Conservation (phyloP, 1,284 basidiomycete genomes). For the Apiotrichum akiyoshidainum region DNA sequence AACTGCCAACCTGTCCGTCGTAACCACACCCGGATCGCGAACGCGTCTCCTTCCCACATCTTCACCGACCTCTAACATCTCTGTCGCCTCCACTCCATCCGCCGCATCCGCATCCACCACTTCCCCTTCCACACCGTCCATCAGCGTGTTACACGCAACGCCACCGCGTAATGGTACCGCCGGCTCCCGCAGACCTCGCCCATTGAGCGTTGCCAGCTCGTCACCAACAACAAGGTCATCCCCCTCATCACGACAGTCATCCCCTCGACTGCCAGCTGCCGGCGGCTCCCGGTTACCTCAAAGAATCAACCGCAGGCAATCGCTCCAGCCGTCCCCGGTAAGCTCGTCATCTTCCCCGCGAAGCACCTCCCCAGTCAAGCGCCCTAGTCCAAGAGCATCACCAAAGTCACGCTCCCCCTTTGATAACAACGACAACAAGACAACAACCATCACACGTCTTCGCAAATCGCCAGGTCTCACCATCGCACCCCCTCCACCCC, state of each 20-base stretch:
- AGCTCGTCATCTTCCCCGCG: background rate
- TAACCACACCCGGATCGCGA: background rate
- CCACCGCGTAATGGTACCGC: background rate
- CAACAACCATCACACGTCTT: background rate
- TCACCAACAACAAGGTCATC: background rate
- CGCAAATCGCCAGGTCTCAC: conserved; percentile 31
- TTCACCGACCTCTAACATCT: background rate
- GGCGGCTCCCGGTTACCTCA: no score
- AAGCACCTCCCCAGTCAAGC: background rate
- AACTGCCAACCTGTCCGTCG: background rate
- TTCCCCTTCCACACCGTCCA: background rate
- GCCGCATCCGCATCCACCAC: background rate
- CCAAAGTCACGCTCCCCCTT: background rate
- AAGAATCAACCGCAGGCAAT: background rate
- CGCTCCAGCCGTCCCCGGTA: background rate
- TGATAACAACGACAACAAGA: background rate
- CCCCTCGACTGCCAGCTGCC: background rate
- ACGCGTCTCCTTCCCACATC: background rate
- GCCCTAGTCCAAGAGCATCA: background rate
- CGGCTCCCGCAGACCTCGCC: background rate
- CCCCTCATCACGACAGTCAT: background rate
- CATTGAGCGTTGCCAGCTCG: background rate
- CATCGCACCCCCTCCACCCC: conserved; percentile 26
- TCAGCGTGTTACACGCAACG: background rate
- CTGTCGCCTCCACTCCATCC: background rate